phyloP scores from a whole-genome alignment of 2,329 filamentous ascomycete genomes.

The Xylaria sp. region DNA sequence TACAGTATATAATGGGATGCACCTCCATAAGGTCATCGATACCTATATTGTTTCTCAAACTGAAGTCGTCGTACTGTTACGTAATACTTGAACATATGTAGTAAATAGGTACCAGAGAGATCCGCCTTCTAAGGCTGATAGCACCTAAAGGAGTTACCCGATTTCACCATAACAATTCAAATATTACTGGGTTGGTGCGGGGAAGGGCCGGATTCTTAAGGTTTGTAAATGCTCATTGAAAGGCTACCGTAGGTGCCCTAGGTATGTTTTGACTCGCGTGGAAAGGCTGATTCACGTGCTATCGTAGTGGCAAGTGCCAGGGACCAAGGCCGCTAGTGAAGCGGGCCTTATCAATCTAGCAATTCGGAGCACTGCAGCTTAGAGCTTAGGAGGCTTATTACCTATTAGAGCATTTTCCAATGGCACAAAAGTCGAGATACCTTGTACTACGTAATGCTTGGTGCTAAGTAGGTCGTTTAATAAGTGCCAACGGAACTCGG shows the following conservation, averaged over 20 bases:
- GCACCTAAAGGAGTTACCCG: no score
- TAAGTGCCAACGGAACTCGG: neutral
- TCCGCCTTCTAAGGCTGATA: no score
- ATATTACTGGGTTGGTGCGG: neutral
- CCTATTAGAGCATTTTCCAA: neutral
- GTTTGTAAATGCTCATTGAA: neutral
- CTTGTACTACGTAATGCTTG: neutral
- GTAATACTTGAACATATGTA: no score
- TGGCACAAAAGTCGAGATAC: neutral
- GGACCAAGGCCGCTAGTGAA: slow-evolving; percentile 4
- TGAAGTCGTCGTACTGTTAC: no score
- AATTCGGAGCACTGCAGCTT: neutral
- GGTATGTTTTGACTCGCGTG: no score
- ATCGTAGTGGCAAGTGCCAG: neutral
- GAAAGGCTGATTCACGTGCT: neutral
- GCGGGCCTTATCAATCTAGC: slow-evolving; percentile 1
- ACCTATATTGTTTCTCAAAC: neutral
- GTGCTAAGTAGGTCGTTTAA: no score
- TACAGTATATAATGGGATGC: slow-evolving; percentile 17
- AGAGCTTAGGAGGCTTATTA: neutral
- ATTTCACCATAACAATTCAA: no score
- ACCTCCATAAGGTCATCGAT: neutral
- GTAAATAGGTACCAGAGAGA: no score
- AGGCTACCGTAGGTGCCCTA: no score
- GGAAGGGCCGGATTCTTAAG: neutral